Conservation (phyloP, 176 grass and related monocot genomes). For the Lolium perenne region DNA sequence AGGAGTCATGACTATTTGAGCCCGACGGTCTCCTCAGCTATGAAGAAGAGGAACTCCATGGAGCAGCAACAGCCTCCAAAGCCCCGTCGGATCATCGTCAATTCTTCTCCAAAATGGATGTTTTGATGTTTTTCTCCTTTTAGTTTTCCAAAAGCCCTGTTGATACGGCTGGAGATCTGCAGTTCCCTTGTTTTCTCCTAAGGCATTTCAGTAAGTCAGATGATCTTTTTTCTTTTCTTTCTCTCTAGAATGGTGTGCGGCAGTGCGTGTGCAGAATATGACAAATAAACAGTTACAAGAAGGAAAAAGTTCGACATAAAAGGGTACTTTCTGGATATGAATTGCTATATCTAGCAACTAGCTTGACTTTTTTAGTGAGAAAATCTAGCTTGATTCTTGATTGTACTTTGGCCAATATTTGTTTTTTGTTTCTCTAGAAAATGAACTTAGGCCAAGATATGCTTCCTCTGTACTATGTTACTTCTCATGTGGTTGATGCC, state of each 20-base stretch:
- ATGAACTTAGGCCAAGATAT: background rate
- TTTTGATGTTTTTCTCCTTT: conserved; percentile 53
- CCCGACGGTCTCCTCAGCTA: conserved; percentile 86
- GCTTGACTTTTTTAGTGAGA: background rate
- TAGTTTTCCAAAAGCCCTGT: conserved; percentile 20
- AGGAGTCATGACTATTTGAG: conserved; percentile 81
- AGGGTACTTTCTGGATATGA: conserved; percentile 12
- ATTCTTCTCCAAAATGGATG: conserved; percentile 84
- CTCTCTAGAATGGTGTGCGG: conserved; percentile 36
- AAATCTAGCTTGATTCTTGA: conserved; percentile 23
- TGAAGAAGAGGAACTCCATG: conserved; percentile 82
- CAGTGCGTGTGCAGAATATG: conserved; percentile 57
- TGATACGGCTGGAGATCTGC: conserved; percentile 1
- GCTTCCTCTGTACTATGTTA: background rate
- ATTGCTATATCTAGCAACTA: conserved; percentile 13
- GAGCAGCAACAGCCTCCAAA: conserved; percentile 64
- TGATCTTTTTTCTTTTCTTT: conserved; percentile 24
- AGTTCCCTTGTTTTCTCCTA: conserved; percentile 25
- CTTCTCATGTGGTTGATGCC: background rate
- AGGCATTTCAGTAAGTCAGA: conserved; percentile 11
- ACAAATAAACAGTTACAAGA: conserved; percentile 51
- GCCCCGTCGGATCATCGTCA: conserved; percentile 51
- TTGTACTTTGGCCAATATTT: background rate
- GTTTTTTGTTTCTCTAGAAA: background rate
- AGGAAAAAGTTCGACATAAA: conserved; percentile 26